Conservation (phyloP, 75 land plant species). For the Sequoia sempervirens region DNA sequence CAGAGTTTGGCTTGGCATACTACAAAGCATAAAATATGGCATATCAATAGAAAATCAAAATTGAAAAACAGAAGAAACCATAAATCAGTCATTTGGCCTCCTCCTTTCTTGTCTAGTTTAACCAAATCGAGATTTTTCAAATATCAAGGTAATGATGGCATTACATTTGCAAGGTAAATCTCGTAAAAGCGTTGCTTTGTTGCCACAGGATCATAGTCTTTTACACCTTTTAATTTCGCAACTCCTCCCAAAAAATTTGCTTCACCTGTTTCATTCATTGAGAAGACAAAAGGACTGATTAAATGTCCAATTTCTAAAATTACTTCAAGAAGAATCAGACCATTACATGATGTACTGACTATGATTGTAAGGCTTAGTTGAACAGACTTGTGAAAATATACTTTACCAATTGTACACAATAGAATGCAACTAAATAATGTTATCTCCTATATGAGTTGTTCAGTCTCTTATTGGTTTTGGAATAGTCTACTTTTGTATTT, state of each 20-base stretch:
- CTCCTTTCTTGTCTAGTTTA: not conserved
- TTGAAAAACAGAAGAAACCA: not conserved
- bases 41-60: not conserved
- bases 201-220: constrained; percentile 57
- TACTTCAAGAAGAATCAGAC: not conserved
- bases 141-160: not conserved
- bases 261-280: constrained; percentile 56
- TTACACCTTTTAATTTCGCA: constrained; percentile 64
- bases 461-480: not conserved
- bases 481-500: not conserved
- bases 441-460: not conserved
- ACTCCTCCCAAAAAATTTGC: constrained; percentile 99
- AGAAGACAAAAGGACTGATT: constrained; percentile 10
- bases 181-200: constrained; percentile 91
- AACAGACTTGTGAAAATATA: not conserved
- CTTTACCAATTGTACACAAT: not conserved
- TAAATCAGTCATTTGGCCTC: not conserved
- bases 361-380: not conserved
- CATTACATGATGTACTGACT: not conserved
- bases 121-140: not conserved
- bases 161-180: constrained; percentile 90
- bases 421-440: not conserved
- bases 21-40: constrained; percentile 19
- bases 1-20: constrained; percentile 96
- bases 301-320: not conserved